Conservation (phyloP, 1,284 basidiomycete genomes). For the Athelia psychrophila region DNA sequence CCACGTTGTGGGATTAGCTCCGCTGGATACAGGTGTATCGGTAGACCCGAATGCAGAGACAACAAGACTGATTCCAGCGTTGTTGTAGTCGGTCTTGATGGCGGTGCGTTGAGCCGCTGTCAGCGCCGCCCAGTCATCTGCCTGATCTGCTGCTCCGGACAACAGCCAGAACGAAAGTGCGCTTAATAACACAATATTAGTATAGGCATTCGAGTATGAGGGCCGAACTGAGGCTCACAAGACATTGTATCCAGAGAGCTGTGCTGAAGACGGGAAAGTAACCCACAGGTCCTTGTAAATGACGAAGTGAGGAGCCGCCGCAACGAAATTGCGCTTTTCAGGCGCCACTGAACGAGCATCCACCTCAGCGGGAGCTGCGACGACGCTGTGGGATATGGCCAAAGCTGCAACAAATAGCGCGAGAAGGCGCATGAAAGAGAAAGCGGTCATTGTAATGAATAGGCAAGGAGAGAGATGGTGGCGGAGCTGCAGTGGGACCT, state of each 20-base stretch:
- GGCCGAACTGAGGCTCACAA: not conserved
- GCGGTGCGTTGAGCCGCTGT: conserved; percentile 6
- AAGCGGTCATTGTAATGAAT: no score
- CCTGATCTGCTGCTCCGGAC: conserved; percentile 12
- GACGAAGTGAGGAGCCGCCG: conserved; percentile 7
- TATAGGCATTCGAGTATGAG: not conserved
- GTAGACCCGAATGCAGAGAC: conserved; percentile 21
- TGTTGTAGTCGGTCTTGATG: conserved; percentile 11
- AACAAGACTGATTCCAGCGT: conserved; percentile 15
- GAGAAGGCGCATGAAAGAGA: no score
- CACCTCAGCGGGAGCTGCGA: no score
- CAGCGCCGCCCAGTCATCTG: conserved; percentile 8
- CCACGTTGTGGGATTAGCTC: conserved; percentile 20
- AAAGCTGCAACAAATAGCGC: no score
- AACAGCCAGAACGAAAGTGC: conserved; percentile 19
- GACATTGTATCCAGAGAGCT: conserved; percentile 1
- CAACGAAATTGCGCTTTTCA: no score
- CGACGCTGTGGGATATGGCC: no score
- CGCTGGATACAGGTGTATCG: conserved; percentile 7
- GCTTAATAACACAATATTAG: not conserved
- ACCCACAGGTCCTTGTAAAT: conserved; percentile 10
- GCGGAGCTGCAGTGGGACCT: no score
- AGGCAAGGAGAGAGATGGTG: no score
- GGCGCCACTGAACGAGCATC: no score
- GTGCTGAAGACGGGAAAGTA: not conserved